Evolutionary conservation across 2,329 filamentous ascomycete species (phyloP), one percentile per base, ranked within the genome.

Genomic region (Neonectria punicea): DNA sequence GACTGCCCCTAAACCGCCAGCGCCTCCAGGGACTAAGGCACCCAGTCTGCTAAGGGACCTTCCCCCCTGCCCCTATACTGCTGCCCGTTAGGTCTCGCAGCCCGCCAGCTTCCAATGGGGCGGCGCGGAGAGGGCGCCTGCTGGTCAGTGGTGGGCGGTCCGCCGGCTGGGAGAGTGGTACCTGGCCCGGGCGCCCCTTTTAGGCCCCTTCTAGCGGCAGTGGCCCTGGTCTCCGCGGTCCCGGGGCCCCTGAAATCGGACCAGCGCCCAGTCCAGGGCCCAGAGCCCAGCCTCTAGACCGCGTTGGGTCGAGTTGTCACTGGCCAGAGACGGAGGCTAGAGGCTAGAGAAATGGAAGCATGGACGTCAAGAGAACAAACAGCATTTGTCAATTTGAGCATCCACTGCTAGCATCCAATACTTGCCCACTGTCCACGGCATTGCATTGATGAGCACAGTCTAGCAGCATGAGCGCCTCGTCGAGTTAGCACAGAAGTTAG

Each of bases 111-210:
- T 70, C 53, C 58, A 44, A 43, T 58, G 58, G 67, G 47, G 63
- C 25, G 34, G 20, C 36, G 46, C 63, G 65, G 66, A 65, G 61
- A 55, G 41, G 43, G 28, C 63, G 66, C 67, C 63, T 70, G 72
- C 57, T 73, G 69, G 67, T 47, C 65, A 55, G 66, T 44, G 47
- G 32, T 43, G 32, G 49, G 14, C 39, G 56, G 16, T 55, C 49
- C 54, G 66, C 68, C 47, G 58, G 67, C 39, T 61, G 55, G 55
- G 51, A 46, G 36, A 60, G 58, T 69, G 59, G 60, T 71, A 54
- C 67, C 67, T 73, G 61, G 71, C 65, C 71, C 67, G 66, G 43
- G 62, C 69, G 53, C 53, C 63, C 60, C 61, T 65, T 65, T 67
- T 73, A 43, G 61, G 47, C 43, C 47, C 30, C 47, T 51, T 57